Conservation (phyloP, 2,329 filamentous ascomycete species). For the Aspergillus amoenus region DNA sequence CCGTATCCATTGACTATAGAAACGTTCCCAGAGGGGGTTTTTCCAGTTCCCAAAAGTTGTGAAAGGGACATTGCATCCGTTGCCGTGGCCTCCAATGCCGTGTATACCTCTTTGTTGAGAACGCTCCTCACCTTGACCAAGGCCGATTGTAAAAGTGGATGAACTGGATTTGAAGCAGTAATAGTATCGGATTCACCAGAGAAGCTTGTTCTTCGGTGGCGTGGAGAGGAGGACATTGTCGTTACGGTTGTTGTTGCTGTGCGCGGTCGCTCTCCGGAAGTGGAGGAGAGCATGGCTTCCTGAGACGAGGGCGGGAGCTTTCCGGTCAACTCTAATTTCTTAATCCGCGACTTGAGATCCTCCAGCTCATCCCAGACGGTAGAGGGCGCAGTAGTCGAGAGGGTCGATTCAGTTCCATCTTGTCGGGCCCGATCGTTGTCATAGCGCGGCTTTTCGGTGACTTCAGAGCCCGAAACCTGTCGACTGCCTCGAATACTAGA, state of each 20-base stretch:
- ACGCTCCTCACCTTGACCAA: slow-evolving; percentile 73
- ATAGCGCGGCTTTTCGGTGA: slow-evolving; percentile 32
- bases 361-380: slow-evolving; percentile 98
- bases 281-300: slow-evolving; percentile 69
- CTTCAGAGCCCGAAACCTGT: slow-evolving; percentile 35
- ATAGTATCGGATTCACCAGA: slow-evolving; percentile 35
- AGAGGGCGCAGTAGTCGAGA: slow-evolving; percentile 83
- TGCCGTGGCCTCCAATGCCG: slow-evolving; percentile 75
- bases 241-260: slow-evolving; percentile 91
- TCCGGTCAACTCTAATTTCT: slow-evolving; percentile 83
- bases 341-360: slow-evolving; percentile 89
- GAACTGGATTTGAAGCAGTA: slow-evolving; percentile 55
- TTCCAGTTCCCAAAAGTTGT: slow-evolving; percentile 71
- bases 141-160: slow-evolving; percentile 78
- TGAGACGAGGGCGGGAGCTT: slow-evolving; percentile 81
- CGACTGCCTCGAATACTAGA: slow-evolving; percentile 38
- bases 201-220: slow-evolving; percentile 58
- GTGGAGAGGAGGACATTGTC: slow-evolving; percentile 86
- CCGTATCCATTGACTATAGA: slow-evolving; percentile 38
- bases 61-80: slow-evolving; percentile 78
- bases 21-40: slow-evolving; percentile 54
- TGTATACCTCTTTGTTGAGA: slow-evolving; percentile 70
- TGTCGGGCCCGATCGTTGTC: slow-evolving; percentile 36
- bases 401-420: slow-evolving; percentile 79
- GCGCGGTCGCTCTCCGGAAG: slow-evolving; percentile 74